These are phyloP conservation scores for Hortaea werneckii DNA, from an alignment of 2,329 filamentous ascomycete species.

Conservation along the genomic window DNA sequence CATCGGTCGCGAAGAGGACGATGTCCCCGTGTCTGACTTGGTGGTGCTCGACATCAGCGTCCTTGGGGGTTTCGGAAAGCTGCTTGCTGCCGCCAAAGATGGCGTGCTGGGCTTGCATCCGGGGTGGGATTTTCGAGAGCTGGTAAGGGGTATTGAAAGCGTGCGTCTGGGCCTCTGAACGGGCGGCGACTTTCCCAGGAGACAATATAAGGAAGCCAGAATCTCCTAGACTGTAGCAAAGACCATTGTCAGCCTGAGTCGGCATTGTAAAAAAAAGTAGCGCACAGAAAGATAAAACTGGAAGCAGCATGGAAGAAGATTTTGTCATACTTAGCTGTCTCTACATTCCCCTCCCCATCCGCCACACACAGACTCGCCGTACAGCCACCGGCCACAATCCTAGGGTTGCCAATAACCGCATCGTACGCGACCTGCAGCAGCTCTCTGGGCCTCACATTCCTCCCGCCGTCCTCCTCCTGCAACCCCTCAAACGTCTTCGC, in stretches of 20 bases:
- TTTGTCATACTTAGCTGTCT: constrained; percentile 63
- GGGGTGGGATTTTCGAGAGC: constrained; percentile 74
- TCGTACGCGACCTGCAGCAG: constrained; percentile 81
- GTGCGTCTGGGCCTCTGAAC: constrained; percentile 81
- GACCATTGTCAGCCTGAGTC: neutral
- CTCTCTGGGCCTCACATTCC: constrained; percentile 41
- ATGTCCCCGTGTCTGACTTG: constrained; percentile 81
- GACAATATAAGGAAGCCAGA: constrained; percentile 85
- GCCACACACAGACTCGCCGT: constrained; percentile 84
- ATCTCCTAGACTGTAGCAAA: constrained; percentile 57
- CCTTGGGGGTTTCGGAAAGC: constrained; percentile 71
- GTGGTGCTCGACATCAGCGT: constrained; percentile 71
- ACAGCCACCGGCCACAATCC: constrained; percentile 73
- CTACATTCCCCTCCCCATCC: constrained; percentile 60
- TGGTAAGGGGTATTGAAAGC: constrained; percentile 97
- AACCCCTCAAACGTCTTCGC: constrained; percentile 33
- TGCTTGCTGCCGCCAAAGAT: constrained; percentile 64
- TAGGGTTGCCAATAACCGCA: constrained; percentile 61
- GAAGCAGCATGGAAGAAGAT: neutral
- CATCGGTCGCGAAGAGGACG: constrained; percentile 86
- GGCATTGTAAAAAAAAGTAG: too few species aligned
- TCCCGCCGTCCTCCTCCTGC: constrained; percentile 10
- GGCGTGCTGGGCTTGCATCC: constrained; percentile 66
- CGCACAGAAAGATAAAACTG: too few species aligned
- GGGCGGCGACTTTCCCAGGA: constrained; percentile 72